Percentiles rank a stretch among this genome's conserved stretches.
phyloP scores from a whole-genome alignment of 208 protist genomes.

The Porcisia hertigi region DNA sequence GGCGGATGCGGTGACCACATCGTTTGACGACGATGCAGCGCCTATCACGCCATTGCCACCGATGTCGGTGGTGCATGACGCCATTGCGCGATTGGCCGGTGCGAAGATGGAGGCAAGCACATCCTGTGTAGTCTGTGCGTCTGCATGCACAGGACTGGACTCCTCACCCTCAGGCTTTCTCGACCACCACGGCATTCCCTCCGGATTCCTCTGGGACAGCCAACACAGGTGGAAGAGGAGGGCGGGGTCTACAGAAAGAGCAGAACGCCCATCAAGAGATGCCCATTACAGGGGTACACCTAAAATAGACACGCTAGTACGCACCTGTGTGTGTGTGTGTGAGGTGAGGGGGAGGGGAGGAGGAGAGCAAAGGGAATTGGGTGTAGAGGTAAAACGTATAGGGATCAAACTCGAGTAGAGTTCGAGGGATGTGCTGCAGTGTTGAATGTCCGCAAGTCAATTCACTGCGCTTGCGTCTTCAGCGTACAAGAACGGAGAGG shows the following conservation, averaged over 20 bases:
- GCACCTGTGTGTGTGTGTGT: background rate
- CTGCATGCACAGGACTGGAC: background rate
- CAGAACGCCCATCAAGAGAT: background rate
- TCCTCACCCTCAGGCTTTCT: background rate
- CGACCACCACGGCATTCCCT: conserved; percentile 19
- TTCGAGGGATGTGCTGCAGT: background rate
- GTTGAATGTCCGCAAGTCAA: background rate
- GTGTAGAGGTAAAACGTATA: background rate
- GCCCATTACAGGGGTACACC: background rate
- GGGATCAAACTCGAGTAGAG: background rate
- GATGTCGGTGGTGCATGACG: background rate
- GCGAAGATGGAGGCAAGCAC: conserved; percentile 23
- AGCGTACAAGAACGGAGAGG: background rate
- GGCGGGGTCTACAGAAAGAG: background rate
- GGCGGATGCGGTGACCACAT: background rate
- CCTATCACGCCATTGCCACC: conserved; percentile 1
- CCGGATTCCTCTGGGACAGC: background rate
- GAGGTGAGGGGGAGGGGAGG: background rate
- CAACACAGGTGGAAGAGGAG: background rate
- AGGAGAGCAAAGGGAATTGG: background rate
- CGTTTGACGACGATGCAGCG: background rate
- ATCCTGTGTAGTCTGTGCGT: conserved; percentile 10
- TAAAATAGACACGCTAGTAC: background rate
- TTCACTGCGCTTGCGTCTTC: background rate
- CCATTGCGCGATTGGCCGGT: conserved; percentile 7